These are phyloP conservation scores for Ophiocordyceps camponoti-rufipedis DNA, from an alignment of 2,329 filamentous ascomycete genomes.

Conservation along the genomic window DNA sequence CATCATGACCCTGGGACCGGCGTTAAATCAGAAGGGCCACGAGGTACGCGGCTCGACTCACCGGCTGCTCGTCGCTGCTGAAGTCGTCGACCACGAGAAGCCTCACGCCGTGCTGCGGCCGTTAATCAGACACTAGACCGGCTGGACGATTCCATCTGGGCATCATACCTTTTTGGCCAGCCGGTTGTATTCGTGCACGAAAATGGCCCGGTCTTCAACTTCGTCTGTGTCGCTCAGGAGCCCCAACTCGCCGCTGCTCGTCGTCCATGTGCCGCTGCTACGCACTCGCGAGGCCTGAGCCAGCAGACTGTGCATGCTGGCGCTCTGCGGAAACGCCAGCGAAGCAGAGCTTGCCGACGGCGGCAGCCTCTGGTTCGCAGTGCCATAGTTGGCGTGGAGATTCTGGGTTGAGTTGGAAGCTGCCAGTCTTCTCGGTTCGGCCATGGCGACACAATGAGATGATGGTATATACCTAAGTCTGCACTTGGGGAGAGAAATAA, in stretches of 20 bases:
- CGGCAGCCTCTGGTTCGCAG: conserved; percentile 4
- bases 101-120: conserved; percentile 32
- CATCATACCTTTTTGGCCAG: conserved; percentile 34
- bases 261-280: conserved; percentile 39
- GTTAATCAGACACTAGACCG: neutral
- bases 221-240: conserved; percentile 29
- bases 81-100: conserved; percentile 18
- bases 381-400: conserved; percentile 4
- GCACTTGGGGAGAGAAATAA: neutral
- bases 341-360: conserved; percentile 11
- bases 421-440: conserved; percentile 11
- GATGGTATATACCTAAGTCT: conserved; percentile 2
- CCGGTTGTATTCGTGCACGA: conserved; percentile 40
- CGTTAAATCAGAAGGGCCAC: neutral
- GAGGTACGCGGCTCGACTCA: conserved; percentile 8
- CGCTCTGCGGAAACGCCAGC: conserved; percentile 8
- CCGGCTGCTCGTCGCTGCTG: conserved; percentile 9
- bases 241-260: conserved; percentile 31
- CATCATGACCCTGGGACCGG: conserved; percentile 5
- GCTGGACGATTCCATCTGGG: neutral
- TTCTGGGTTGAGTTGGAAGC: conserved; percentile 5
- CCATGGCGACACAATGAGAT: conserved; percentile 2
- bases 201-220: conserved; percentile 25
- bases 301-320: conserved; percentile 8
- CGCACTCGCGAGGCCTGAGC: conserved; percentile 8